Base-by-base conservation (phyloP, 352 stramenopile species). In the Phytophthora sp. region DNA sequence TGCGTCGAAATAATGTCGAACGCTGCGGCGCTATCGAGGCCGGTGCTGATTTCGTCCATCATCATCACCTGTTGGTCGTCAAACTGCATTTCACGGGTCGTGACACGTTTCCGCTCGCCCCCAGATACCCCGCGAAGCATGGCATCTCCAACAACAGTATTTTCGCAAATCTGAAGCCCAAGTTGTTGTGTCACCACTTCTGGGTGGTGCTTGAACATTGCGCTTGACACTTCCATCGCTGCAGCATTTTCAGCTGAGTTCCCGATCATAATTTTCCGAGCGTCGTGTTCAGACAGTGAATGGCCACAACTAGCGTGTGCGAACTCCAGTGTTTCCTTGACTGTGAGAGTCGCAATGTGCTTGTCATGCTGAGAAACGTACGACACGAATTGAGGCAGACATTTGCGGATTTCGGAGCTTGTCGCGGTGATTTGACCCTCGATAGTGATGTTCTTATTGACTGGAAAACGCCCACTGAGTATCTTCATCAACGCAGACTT, bases 21-120 rank as follows among this genome's bases (percentile, higher is more conserved):
- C 3, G 91, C 94, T 4, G 90, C 94, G 4, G 91, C 84, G 35
- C 77, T 84, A 78, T 98, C 94, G n/a, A 98, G 81, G 1, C 94
- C 95, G 7, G 92, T 98, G 51, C 78, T 94, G 64, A 98, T 97
- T 72, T 96, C 87, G 72, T 98, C 94, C 67, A 88, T 84, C 50
- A 94, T 84, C 38, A 89, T 56, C 5, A 97, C 82, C 41, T 77
- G 79, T 53, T 82, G 70, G 26, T 68, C 66, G 26, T 75, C 73
- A 43, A 93, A 84, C 34, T 96, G 56, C 62, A 96, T 91, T 45
- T 89, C 88, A 12, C 79, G 82, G 13, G 58, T 67, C 9, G 63
- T 72, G 6, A 72, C 63, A 9, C 89, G 72, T 56, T 96, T 97
- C 31, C 82, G 85, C 60, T 97, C 88, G 15, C 91, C 91, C 24